These are phyloP conservation scores for Ceratobasidium sp. DNA, from an alignment of 1,284 basidiomycete genomes.

Conservation along the genomic window DNA sequence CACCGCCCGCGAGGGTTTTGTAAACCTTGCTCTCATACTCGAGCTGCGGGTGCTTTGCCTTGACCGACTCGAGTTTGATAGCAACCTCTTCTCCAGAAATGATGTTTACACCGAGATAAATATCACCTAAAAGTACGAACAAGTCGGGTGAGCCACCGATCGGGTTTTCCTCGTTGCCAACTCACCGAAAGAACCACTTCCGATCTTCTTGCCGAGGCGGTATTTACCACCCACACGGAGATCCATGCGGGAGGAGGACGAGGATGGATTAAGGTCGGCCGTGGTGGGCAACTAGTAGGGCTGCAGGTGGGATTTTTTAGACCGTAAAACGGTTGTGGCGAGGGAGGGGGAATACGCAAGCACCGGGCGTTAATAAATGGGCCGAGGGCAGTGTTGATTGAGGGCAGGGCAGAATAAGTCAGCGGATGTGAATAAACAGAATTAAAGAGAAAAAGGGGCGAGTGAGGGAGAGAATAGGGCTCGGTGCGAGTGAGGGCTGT, in stretches of 20 bases:
- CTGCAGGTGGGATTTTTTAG: constrained; percentile 22
- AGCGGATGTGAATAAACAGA: background rate
- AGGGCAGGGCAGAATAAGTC: constrained; percentile 28
- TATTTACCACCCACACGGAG: constrained; percentile 98
- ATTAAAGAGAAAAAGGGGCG: background rate
- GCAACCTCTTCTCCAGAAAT: constrained; percentile 99
- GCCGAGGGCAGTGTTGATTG: constrained; percentile 34
- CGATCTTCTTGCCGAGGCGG: constrained; percentile 99
- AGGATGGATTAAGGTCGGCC: constrained; percentile 45
- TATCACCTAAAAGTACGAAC: constrained; percentile 74
- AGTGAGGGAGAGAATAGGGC: background rate
- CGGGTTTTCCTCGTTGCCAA: background rate
- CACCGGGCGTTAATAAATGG: constrained; percentile 22
- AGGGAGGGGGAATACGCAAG: background rate
- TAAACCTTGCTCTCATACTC: constrained; percentile 98
- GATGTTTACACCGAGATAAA: constrained; percentile 99
- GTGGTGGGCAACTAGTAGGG: constrained; percentile 43
- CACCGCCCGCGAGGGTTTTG: constrained; percentile 97
- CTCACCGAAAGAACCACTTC: constrained; percentile 58
- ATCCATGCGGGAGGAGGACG: constrained; percentile 62
- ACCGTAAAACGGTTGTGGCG: constrained; percentile 1
- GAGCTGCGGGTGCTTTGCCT: constrained; percentile 99
- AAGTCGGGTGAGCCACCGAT: too few species aligned
- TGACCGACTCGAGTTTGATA: constrained; percentile 99
- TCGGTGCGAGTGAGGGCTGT: background rate